Conservation (phyloP, 345 rosid species). For the Eucalyptus tenuipes region DNA sequence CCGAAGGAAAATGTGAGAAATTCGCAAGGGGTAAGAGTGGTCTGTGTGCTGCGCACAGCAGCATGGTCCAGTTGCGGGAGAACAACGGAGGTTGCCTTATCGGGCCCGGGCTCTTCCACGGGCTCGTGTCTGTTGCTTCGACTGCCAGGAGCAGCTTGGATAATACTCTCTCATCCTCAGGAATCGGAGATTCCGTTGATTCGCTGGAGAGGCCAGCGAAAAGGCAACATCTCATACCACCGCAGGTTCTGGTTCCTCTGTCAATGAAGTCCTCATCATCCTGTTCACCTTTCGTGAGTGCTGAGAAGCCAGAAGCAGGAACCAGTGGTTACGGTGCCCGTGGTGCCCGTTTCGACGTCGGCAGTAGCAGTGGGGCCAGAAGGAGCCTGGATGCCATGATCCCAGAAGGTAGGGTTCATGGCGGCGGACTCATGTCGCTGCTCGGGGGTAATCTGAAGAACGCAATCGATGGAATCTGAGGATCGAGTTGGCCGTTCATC, state of each 20-base stretch:
- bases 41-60: constrained; percentile 84
- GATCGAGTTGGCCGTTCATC: not conserved
- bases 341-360: not conserved
- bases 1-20: constrained; percentile 74
- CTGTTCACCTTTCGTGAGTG: constrained; percentile 9
- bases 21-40: constrained; percentile 95
- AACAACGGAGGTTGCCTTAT: constrained; percentile 44
- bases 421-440: constrained; percentile 85
- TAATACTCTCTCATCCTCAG: constrained; percentile 47
- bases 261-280: constrained; percentile 67
- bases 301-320: constrained; percentile 21
- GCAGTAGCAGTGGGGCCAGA: not conserved
- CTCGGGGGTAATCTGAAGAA: constrained; percentile 58
- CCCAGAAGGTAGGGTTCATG: constrained; percentile 98
- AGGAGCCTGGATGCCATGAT: constrained; percentile 38
- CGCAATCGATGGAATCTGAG: constrained; percentile 44
- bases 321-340: not conserved
- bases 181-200: constrained; percentile 52
- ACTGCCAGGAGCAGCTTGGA: constrained; percentile 35
- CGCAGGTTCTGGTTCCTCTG: constrained; percentile 79
- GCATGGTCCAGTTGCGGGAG: constrained; percentile 42
- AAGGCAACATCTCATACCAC: constrained; percentile 64
- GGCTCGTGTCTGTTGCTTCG: constrained; percentile 62
- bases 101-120: constrained; percentile 74
- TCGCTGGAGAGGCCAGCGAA: constrained; percentile 38